Conservation (phyloP, 768 basidiomycete genomes). For the Mycena leptocephala region DNA sequence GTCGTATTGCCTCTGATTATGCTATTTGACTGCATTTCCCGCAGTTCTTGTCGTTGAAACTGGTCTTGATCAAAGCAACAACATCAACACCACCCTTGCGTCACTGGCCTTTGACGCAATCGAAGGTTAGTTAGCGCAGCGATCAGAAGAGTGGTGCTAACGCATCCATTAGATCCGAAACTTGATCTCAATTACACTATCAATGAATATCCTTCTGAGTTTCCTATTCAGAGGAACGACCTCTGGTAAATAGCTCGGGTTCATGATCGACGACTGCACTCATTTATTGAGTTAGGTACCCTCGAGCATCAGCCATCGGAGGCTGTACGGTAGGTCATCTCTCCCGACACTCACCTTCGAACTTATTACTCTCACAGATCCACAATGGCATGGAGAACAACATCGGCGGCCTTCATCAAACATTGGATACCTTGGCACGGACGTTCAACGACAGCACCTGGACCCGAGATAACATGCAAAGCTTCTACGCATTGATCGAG, state of each 20-base stretch:
- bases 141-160: background rate
- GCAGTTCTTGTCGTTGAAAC: conserved; percentile 45
- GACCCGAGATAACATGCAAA: conserved; percentile 49
- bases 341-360: background rate
- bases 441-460: conserved; percentile 45
- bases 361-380: conserved; percentile 32
- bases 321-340: conserved; percentile 44
- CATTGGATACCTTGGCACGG: conserved; percentile 45
- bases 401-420: too few relatives aligned
- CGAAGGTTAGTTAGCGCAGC: background rate
- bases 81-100: conserved; percentile 41
- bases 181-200: conserved; percentile 46
- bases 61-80: conserved; percentile 36
- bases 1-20: background rate
- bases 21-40: background rate
- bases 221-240: conserved; percentile 19
- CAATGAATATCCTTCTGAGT: conserved; percentile 43
- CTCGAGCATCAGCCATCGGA: conserved; percentile 42
- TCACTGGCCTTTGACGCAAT: background rate
- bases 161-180: conserved; percentile 37
- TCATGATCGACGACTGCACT: conserved; percentile 34
- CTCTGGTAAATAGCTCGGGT: background rate
- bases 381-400: conserved; percentile 46
- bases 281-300: conserved; percentile 44
- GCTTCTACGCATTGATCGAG: conserved; percentile 44